Percentiles rank a stretch among this genome's conserved stretches.
Conservation (phyloP, 345 rosid species). For the Pugionium cornutum region DNA sequence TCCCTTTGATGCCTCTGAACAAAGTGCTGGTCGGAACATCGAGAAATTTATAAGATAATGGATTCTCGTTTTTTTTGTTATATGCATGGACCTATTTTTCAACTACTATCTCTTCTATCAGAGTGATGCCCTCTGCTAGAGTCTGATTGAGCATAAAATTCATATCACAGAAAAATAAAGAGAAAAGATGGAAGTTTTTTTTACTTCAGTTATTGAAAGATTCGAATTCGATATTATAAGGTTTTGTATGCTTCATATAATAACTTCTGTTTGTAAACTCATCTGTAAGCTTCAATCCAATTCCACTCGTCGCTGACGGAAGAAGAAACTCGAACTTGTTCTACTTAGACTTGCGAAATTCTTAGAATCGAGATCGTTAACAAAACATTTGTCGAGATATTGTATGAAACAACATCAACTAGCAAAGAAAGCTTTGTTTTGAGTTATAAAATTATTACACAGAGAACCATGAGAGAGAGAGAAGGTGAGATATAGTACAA, state of each 20-base stretch:
- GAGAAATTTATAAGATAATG: constrained; percentile 21
- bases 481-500: not conserved
- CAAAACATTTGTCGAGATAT: constrained; percentile 2
- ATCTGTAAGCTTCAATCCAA: not conserved
- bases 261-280: no score
- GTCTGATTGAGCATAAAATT: not conserved
- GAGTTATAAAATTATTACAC: constrained; percentile 25
- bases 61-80: no score
- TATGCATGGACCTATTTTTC: not conserved
- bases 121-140: not conserved
- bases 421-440: constrained; percentile 16
- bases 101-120: not conserved
- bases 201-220: not conserved
- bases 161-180: not conserved
- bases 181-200: not conserved
- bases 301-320: not conserved
- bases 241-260: no score
- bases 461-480: constrained; percentile 2
- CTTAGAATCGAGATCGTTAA: not conserved
- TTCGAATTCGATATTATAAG: not conserved
- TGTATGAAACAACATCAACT: constrained; percentile 25
- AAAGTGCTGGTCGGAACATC: constrained; percentile 30
- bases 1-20: constrained; percentile 23
- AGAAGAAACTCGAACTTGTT: not conserved
- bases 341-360: not conserved